These are phyloP conservation scores for Boechera divaricarpa DNA, from an alignment of 345 rosid species.

Conservation along the genomic window DNA sequence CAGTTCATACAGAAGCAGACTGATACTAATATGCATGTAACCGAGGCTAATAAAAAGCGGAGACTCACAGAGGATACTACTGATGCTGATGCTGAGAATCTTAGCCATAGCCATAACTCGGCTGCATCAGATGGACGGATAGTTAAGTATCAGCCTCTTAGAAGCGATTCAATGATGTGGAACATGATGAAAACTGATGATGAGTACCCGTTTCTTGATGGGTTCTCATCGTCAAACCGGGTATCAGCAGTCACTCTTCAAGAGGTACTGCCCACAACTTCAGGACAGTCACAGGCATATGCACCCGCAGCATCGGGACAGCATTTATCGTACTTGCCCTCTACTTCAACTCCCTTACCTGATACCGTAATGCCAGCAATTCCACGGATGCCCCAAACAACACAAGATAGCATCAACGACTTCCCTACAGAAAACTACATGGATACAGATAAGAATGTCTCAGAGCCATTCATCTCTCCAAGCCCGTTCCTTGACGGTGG, in stretches of 20 bases:
- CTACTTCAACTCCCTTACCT: constrained; percentile 18
- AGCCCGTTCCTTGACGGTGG: constrained; percentile 35
- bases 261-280: constrained; percentile 36
- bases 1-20: constrained; percentile 61
- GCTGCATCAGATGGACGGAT: constrained; percentile 55
- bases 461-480: constrained; percentile 29
- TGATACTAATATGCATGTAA: constrained; percentile 48
- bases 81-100: not conserved
- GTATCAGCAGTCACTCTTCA: constrained; percentile 34
- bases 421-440: constrained; percentile 34
- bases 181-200: constrained; percentile 53
- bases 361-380: constrained; percentile 17
- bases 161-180: constrained; percentile 54
- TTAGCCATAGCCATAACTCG: constrained; percentile 41
- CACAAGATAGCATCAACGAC: constrained; percentile 23
- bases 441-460: constrained; percentile 31
- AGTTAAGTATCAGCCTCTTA: constrained; percentile 58
- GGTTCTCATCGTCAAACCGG: constrained; percentile 16
- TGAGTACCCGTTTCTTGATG: constrained; percentile 21
- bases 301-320: not conserved
- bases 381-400: constrained; percentile 9
- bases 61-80: constrained; percentile 49
- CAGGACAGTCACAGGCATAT: constrained; percentile 28
- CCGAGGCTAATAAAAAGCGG: constrained; percentile 59
- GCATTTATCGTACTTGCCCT: constrained; percentile 18